Conservation (phyloP, 768 basidiomycete genomes). For the Leccinum rimulosum region DNA sequence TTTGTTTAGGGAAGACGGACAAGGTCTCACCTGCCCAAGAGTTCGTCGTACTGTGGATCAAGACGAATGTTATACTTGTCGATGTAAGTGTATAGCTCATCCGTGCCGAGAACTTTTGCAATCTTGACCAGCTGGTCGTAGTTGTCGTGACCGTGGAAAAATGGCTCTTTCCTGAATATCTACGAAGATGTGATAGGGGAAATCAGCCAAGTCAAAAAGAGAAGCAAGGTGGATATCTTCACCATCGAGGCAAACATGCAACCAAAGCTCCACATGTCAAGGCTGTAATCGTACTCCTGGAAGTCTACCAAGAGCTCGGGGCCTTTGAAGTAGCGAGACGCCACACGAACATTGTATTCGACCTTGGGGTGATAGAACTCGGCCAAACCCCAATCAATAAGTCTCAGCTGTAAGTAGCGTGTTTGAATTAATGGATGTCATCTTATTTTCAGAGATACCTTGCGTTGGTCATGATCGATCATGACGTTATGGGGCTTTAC, state of each 20-base stretch:
- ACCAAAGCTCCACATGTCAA: constrained; percentile 99
- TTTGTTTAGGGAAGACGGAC: constrained; percentile 7
- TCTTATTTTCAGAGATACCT: constrained; percentile 47
- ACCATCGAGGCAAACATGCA: constrained; percentile 99
- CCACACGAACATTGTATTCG: constrained; percentile 97
- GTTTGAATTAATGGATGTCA: constrained; percentile 14
- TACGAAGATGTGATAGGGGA: constrained; percentile 30
- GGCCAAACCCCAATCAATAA: constrained; percentile 98
- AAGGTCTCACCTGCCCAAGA: constrained; percentile 70
- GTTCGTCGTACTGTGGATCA: constrained; percentile 94
- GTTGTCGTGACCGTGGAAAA: constrained; percentile 99
- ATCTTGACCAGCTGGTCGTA: constrained; percentile 99
- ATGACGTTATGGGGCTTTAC: constrained; percentile 99
- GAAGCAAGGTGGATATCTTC: constrained; percentile 19
- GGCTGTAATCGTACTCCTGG: constrained; percentile 96
- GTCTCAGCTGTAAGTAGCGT: constrained; percentile 59
- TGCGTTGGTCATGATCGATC: constrained; percentile 97
- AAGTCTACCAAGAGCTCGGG: constrained; percentile 96
- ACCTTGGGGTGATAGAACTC: constrained; percentile 98
- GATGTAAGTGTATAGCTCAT: constrained; percentile 88
- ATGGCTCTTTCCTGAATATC: constrained; percentile 99
- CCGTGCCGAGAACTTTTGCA: constrained; percentile 94
- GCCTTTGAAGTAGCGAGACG: constrained; percentile 97
- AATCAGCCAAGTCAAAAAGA: neutral
- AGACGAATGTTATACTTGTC: constrained; percentile 96